phyloP scores from a whole-genome alignment of 352 stramenopile species.

The Phytophthora pseudosyringae region DNA sequence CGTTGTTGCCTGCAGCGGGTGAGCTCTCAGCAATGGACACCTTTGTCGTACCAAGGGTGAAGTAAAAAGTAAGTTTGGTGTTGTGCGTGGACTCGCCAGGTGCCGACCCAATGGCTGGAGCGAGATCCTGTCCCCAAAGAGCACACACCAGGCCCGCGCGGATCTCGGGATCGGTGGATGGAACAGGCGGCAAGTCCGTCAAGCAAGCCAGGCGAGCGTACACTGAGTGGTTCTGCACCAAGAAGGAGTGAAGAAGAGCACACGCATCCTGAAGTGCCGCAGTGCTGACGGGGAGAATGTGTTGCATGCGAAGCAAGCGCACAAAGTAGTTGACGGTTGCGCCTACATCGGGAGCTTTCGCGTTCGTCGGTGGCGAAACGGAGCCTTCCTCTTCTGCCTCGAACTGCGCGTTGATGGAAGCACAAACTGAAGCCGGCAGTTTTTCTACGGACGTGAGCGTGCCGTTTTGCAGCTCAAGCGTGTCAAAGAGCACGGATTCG shows the following conservation, averaged over 20 bases:
- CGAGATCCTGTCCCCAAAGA: conserved; percentile 65
- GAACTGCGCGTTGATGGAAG: conserved; percentile 38
- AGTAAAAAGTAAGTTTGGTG: conserved; percentile 51
- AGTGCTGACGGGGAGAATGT: conserved; percentile 46
- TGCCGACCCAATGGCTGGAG: conserved; percentile 43
- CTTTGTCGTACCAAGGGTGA: conserved; percentile 64
- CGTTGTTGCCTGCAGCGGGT: conserved; percentile 21
- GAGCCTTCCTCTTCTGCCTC: conserved; percentile 12
- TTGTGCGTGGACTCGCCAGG: conserved; percentile 2
- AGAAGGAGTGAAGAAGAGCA: conserved; percentile 58
- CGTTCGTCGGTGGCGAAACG: conserved; percentile 1
- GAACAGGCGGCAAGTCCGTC: conserved; percentile 46
- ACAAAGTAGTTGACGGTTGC: conserved; percentile 73
- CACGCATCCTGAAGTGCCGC: conserved; percentile 42
- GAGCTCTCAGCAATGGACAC: conserved; percentile 34
- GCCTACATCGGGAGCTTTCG: conserved; percentile 16
- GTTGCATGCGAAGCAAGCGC: conserved; percentile 50
- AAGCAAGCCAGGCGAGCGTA: conserved; percentile 69
- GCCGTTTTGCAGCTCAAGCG: conserved; percentile 63
- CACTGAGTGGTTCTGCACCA: conserved; percentile 61
- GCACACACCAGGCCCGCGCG: conserved; percentile 59
- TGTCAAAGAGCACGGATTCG: conserved; percentile 60
- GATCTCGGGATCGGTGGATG: conserved; percentile 61
- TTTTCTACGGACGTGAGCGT: conserved; percentile 50
- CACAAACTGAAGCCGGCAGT: conserved; percentile 48